These are phyloP conservation scores for Globisporangium splendens DNA, from an alignment of 352 stramenopile genomes.

Conservation along the genomic window DNA sequence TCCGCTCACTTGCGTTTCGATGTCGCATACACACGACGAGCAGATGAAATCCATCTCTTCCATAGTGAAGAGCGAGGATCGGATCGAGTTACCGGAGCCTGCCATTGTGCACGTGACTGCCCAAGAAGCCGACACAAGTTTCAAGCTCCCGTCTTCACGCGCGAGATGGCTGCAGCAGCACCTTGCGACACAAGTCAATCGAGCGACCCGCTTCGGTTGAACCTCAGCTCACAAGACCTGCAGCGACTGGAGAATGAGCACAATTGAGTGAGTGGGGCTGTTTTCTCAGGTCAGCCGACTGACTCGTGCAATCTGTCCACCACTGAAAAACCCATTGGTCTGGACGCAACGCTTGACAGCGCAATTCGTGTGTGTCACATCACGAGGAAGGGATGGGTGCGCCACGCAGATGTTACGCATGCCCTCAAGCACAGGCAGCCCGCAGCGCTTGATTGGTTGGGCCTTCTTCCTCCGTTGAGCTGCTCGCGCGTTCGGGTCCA, in stretches of 20 bases:
- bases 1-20: constrained; percentile 28
- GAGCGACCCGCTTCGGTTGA: neutral
- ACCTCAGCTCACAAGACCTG: neutral
- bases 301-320: neutral
- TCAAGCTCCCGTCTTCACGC: too few relatives aligned
- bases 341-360: constrained; percentile 4
- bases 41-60: constrained; percentile 69
- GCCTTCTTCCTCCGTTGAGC: neutral
- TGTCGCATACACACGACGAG: constrained; percentile 53
- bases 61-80: constrained; percentile 32
- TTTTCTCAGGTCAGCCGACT: neutral
- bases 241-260: neutral
- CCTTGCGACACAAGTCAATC: neutral
- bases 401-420: neutral
- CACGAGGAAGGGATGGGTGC: constrained; percentile 6
- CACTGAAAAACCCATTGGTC: constrained; percentile 6
- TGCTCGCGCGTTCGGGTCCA: neutral
- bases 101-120: neutral
- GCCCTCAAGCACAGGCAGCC: neutral
- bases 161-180: too few relatives aligned
- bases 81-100: neutral
- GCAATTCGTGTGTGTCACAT: neutral
- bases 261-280: neutral
- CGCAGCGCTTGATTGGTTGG: neutral
- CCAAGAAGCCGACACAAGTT: too few relatives aligned